Conservation (phyloP, 2,329 filamentous ascomycete species). For the Sporothrix dimorphospora region DNA sequence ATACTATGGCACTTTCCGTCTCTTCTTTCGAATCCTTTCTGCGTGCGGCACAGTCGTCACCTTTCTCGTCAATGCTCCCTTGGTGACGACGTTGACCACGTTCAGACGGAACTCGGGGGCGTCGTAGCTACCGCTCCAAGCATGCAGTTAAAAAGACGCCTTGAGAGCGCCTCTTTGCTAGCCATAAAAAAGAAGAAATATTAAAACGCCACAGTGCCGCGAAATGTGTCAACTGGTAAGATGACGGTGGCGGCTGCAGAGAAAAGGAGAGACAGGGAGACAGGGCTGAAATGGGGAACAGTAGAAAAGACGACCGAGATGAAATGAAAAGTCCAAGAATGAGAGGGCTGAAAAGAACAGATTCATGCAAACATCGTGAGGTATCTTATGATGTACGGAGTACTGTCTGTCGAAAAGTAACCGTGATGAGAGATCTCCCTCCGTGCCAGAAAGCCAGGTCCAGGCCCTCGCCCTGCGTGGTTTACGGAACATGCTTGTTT, state of each 20-base stretch:
- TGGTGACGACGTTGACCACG: background rate
- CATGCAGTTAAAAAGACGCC: background rate
- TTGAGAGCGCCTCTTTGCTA: background rate
- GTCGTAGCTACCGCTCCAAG: background rate
- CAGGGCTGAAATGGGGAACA: background rate
- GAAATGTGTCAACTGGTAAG: background rate
- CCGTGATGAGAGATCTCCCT: background rate
- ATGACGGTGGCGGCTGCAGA: background rate
- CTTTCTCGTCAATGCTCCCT: background rate
- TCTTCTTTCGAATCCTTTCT: background rate
- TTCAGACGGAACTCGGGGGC: background rate
- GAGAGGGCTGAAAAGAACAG: background rate
- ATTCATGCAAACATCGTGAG: background rate
- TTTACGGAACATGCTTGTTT: background rate
- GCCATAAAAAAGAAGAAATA: background rate
- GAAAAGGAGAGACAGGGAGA: background rate
- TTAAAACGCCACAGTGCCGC: constrained; percentile 8
- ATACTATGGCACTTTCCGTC: background rate
- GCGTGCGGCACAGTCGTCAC: background rate
- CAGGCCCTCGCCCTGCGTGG: background rate
- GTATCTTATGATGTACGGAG: too few species aligned
- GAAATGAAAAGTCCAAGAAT: background rate
- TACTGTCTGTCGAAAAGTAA: background rate
- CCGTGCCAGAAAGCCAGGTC: background rate
- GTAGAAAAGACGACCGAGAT: background rate